Evolutionary conservation across 2,329 filamentous ascomycete genomes (phyloP).

Genomic region (Botrytis aclada): DNA sequence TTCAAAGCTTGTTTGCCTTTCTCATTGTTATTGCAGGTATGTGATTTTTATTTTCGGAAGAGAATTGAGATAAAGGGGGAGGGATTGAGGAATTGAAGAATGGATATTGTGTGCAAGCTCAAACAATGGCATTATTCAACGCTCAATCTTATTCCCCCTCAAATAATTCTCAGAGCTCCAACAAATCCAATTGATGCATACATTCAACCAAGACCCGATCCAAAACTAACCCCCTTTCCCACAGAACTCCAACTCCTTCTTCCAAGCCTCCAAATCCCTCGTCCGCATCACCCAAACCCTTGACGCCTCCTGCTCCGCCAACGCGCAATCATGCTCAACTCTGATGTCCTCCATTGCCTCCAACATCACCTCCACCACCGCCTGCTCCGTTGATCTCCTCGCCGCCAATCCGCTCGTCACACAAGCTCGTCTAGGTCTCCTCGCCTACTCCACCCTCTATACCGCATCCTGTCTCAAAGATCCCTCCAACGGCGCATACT

Average conservation of each 20-base stretch:
- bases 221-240: background rate
- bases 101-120: background rate
- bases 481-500: slow-evolving; percentile 63
- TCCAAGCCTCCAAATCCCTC: slow-evolving; percentile 69
- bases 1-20: slow-evolving; percentile 68
- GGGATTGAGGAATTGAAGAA: background rate
- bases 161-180: background rate
- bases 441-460: slow-evolving; percentile 75
- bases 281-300: slow-evolving; percentile 73
- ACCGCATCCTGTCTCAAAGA: slow-evolving; percentile 76
- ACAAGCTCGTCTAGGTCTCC: slow-evolving; percentile 71
- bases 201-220: slow-evolving; percentile 51
- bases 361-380: slow-evolving; percentile 57
- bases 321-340: slow-evolving; percentile 61
- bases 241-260: slow-evolving; percentile 81
- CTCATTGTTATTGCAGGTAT: slow-evolving; percentile 76
- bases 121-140: background rate
- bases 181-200: background rate
- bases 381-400: slow-evolving; percentile 71
- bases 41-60: background rate
- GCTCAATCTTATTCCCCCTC: background rate
- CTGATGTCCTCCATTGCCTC: slow-evolving; percentile 64
- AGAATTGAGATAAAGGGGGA: background rate
- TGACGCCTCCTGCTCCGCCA: slow-evolving; percentile 71
- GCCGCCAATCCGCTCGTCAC: slow-evolving; percentile 66